Evolutionary conservation across 495 filamentous ascomycete genomes (phyloP), one percentile per base, ranked within the genome.

Genomic region (Cercophora newfieldiana): DNA sequence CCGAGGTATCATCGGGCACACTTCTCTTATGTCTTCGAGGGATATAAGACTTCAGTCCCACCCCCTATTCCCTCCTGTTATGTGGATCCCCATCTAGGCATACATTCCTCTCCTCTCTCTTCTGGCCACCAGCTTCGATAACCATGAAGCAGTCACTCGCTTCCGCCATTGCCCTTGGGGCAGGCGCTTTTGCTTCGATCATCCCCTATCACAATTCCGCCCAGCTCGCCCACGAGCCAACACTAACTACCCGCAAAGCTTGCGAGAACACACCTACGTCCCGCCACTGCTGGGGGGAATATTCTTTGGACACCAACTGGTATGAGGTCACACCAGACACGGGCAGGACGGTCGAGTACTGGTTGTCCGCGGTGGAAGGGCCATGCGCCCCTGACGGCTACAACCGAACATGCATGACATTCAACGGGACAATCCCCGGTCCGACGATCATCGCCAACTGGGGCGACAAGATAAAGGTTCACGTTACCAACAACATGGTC

Each of bases 381-480:
- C 58, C 68, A 12, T 74, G 73, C 18, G 65, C 75, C 14, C 87
- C 87, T 0, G 86, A 88, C 69, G 81, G 83, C 8, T 81, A 85
- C 29, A 76, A 71, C 37, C 79, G 86, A n/a, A 79, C 76, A 6
- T 82, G 86, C 80, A 75, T 86, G 50, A 74, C 78, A 10, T 80
- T 88, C 68, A 87, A 88, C 69, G 82, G 81, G n/a, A 79, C 79
- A 49, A 80, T 81, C 33, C 86, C 86, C 0, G 86, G 86, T 0
- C 86, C 86, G 6, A 67, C 84, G 16, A 81, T 88, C 62, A 77
- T 82, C 67, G 78, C 78, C 25, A 77, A 82, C 66, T 76, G 79
- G 64, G 86, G 85, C 14, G 86, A 89, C 64, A 80, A 70, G 31
- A 71, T 85, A 55, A 84, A 89, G 68, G 88, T 87, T 80, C 79